Percentiles rank a stretch among this genome's conserved stretches.
Evolutionary conservation across 2,329 filamentous ascomycete species (phyloP).

Genomic region (Colletotrichum ledebouriae): DNA sequence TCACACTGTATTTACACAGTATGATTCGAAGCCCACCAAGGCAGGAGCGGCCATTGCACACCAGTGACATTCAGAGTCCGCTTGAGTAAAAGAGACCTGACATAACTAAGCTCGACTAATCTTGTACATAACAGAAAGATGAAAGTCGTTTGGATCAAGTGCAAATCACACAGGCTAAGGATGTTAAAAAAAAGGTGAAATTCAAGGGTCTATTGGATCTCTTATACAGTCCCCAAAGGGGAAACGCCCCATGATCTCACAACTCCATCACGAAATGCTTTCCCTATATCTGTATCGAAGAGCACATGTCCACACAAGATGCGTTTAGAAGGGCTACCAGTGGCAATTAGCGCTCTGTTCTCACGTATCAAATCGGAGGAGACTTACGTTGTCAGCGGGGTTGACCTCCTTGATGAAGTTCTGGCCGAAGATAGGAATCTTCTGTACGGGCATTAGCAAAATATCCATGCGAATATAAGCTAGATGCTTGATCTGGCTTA

Average conservation of each 20-base stretch:
- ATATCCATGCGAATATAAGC: no score
- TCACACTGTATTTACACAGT: constrained; percentile 36
- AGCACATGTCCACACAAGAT: not conserved
- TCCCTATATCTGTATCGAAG: constrained; percentile 1
- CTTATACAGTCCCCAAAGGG: constrained; percentile 36
- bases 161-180: no score
- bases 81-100: no score
- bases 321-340: constrained; percentile 57
- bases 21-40: no score
- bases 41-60: not conserved
- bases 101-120: no score
- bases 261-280: constrained; percentile 20
- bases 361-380: no score
- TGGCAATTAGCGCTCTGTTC: not conserved
- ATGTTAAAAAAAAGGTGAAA: constrained; percentile 13
- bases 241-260: constrained; percentile 23
- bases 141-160: no score
- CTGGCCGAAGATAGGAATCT: constrained; percentile 66
- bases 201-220: constrained; percentile 41
- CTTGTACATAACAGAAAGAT: no score
- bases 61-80: not conserved
- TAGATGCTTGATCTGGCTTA: constrained; percentile 48
- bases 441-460: constrained; percentile 52
- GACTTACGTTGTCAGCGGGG: constrained; percentile 73
- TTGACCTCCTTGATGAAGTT: constrained; percentile 68